Percentiles rank a stretch among this genome's conserved stretches.
These are phyloP conservation scores for Pyrrhoderma lamaoense DNA, from an alignment of 1,284 basidiomycete genomes.

Conservation along the genomic window DNA sequence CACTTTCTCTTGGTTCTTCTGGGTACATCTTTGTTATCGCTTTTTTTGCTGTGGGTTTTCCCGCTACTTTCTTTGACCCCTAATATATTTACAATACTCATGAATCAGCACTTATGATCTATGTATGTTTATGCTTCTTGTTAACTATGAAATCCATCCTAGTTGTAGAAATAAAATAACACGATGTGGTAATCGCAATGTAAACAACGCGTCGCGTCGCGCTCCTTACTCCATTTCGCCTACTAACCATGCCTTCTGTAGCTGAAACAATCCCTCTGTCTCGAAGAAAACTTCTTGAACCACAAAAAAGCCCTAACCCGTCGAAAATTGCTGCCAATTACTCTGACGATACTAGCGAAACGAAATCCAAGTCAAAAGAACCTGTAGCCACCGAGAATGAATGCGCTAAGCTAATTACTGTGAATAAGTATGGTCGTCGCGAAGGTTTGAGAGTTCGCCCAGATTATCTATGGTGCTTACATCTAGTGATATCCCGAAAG, in stretches of 20 bases:
- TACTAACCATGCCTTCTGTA: not conserved
- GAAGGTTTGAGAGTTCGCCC: slow-evolving; percentile 9
- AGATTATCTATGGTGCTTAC: not conserved
- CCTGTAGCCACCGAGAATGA: not conserved
- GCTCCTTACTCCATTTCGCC: not conserved
- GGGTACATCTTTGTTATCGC: too few species aligned
- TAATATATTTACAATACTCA: too few species aligned
- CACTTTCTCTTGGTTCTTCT: too few species aligned
- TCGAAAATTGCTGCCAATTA: not conserved
- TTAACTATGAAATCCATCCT: not conserved
- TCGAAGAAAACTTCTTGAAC: slow-evolving; percentile 1
- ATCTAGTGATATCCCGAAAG: slow-evolving; percentile 25
- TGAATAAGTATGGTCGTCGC: slow-evolving; percentile 7
- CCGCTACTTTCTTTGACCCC: too few species aligned
- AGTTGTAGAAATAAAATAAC: not conserved
- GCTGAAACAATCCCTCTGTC: not conserved
- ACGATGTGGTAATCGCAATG: too few species aligned
- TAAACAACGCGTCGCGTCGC: not conserved
- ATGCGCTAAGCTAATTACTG: slow-evolving; percentile 15
- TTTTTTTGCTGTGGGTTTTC: too few species aligned
- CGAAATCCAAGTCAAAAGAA: not conserved
- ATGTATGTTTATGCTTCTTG: not conserved
- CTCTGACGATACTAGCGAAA: not conserved
- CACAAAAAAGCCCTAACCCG: not conserved
- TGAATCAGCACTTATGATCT: not conserved